phyloP scores from a whole-genome alignment of 352 stramenopile species.

The Pythium oligandrum region DNA sequence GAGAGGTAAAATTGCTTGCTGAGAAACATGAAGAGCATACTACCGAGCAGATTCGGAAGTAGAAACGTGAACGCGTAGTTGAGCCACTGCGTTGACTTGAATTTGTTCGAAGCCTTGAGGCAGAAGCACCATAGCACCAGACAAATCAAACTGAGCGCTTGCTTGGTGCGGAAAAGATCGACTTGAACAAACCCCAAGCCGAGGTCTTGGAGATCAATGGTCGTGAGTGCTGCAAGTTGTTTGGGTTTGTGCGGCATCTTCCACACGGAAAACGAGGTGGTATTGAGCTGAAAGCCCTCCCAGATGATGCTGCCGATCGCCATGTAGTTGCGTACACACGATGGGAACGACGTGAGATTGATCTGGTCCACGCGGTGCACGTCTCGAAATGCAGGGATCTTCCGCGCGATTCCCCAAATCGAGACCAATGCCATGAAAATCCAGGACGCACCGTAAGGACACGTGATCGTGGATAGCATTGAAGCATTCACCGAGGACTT shows the following conservation, averaged over 20 bases:
- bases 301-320: conserved; percentile 28
- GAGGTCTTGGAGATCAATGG: conserved; percentile 24
- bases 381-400: conserved; percentile 28
- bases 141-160: conserved; percentile 17
- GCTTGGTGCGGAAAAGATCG: conserved; percentile 22
- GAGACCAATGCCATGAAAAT: conserved; percentile 23
- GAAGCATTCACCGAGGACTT: conserved; percentile 2
- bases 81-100: conserved; percentile 29
- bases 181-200: conserved; percentile 20
- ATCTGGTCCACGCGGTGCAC: conserved; percentile 26
- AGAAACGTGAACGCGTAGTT: conserved; percentile 36
- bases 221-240: conserved; percentile 23
- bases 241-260: conserved; percentile 27
- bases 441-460: conserved; percentile 22
- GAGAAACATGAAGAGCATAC: conserved; percentile 34
- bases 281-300: conserved; percentile 34
- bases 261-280: conserved; percentile 33
- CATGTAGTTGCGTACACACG: conserved; percentile 34
- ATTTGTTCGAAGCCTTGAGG: conserved; percentile 39
- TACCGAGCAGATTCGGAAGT: conserved; percentile 23
- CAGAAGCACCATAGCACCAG: conserved; percentile 30
- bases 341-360: conserved; percentile 28
- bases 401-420: conserved; percentile 22
- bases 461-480: conserved; percentile 20
- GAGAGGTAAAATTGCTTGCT: conserved; percentile 32